Conservation (phyloP, 225 moss, liverwort and hornwort genomes). For the Anthoceros angustus region DNA sequence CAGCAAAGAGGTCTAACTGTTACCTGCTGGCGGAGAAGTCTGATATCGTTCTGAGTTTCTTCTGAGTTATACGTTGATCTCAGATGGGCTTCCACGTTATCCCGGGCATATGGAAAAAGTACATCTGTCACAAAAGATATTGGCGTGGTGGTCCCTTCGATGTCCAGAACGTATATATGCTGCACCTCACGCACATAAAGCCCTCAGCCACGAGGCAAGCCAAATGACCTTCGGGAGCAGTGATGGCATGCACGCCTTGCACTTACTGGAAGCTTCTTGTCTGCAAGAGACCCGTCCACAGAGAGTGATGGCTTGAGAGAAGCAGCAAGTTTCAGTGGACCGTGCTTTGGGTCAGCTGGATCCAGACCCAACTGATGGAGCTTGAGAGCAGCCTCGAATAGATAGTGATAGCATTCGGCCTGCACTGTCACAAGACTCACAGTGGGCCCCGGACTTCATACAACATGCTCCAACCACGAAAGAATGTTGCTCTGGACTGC, state of each 20-base stretch:
- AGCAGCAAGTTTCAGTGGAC: slow-evolving; percentile 29
- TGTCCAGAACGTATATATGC: slow-evolving; percentile 74
- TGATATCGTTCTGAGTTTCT: slow-evolving; percentile 69
- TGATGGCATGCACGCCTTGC: background rate
- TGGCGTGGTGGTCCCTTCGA: slow-evolving; percentile 97
- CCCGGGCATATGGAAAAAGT: slow-evolving; percentile 70
- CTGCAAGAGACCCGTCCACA: background rate
- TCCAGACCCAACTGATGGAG: slow-evolving; percentile 88
- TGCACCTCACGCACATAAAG: slow-evolving; percentile 12
- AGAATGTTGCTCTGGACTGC: background rate
- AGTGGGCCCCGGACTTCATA: background rate
- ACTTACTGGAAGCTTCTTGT: background rate
- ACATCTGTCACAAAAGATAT: slow-evolving; percentile 90
- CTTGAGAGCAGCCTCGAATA: slow-evolving; percentile 77
- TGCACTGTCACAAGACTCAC: slow-evolving; percentile 29
- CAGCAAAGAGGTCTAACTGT: background rate
- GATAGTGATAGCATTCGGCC: slow-evolving; percentile 99
- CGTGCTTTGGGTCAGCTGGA: slow-evolving; percentile 87
- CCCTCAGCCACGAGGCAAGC: background rate
- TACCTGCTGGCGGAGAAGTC: slow-evolving; percentile 68
- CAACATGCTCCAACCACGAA: background rate
- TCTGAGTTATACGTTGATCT: slow-evolving; percentile 55
- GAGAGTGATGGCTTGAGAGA: slow-evolving; percentile 1
- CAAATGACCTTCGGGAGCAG: slow-evolving; percentile 3
- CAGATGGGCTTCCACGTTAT: slow-evolving; percentile 47